A percentile compares a stretch with the other conserved stretches of the same genome.
phyloP scores from a whole-genome alignment of 345 rosid species.

The Punica granatum region DNA sequence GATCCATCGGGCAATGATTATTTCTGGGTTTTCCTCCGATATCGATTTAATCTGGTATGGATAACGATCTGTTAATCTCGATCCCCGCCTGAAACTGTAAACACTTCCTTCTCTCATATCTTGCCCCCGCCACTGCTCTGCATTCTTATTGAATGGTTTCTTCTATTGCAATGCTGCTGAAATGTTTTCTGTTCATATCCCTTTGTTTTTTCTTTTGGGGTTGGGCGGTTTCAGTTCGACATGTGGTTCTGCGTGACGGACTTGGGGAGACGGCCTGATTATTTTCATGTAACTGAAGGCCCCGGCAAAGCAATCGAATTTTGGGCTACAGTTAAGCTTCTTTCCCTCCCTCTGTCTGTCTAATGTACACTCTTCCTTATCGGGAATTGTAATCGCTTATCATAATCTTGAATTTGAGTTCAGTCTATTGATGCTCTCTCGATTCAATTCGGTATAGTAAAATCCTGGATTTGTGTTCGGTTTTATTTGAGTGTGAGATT shows the following conservation, averaged over 20 bases:
- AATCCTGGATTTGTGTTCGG: neutral
- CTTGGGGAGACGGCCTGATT: slow-evolving; percentile 94
- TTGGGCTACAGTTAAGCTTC: slow-evolving; percentile 79
- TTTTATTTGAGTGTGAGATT: neutral
- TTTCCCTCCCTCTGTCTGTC: neutral
- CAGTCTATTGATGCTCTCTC: neutral
- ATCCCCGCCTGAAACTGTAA: too few species aligned
- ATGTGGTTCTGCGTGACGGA: slow-evolving; percentile 97
- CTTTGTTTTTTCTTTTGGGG: neutral
- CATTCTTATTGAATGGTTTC: neutral
- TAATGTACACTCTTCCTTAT: too few species aligned
- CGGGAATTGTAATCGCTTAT: too few species aligned
- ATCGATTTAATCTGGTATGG: too few species aligned
- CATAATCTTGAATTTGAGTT: neutral
- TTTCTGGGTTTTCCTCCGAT: too few species aligned
- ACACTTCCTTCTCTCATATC: too few species aligned
- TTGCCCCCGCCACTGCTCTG: too few species aligned
- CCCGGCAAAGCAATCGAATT: slow-evolving; percentile 57
- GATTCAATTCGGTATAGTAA: neutral
- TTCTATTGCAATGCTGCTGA: too few species aligned
- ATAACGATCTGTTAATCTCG: too few species aligned
- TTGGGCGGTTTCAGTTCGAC: slow-evolving; percentile 46
- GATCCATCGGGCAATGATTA: too few species aligned
- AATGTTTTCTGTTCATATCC: neutral
- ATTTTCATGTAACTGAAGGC: slow-evolving; percentile 91